Base-by-base conservation (phyloP, 208 protist species). In the Leishmania aethiopica region DNA sequence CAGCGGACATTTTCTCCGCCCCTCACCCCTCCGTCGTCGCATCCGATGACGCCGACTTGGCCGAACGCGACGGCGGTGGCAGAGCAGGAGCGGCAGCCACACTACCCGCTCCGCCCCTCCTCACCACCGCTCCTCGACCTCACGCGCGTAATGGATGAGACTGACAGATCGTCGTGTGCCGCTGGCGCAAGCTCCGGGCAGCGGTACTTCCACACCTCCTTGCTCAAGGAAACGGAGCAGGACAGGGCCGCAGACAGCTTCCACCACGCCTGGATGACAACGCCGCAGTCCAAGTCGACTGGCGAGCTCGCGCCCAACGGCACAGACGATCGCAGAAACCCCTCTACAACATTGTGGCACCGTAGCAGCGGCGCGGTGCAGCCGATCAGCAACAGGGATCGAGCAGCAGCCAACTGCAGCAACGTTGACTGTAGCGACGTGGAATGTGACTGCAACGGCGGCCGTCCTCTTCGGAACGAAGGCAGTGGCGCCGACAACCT, bases 21-120 rank as follows among this genome's bases (percentile, higher is more conserved):
- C n/a, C 64, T 35, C 32, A 62, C 28, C 25, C 57, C 57, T 62
- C 57, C 28, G 57, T 62, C 57, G 15, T 15, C 57, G 6, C 57
- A 5, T 62, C 57, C 57, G 57, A 62, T 42, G 64, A 45, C 35
- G 64, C 35, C 64, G 47, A 59, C 59, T 59, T 53, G 17, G 42
- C 17, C 37, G 15, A 32, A 19, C 69, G 13, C 8, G 37, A 82
- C 42, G 40, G 25, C 19, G 6, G 42, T 32, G 19, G 69, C 79
- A 76, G 79, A 77, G 57, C 57, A 60, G 19, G 42, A 72, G 66
- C 51, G 73, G 47, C 71, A 77, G 78, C 69, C 22, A 45, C 70
- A 28, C 59, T 17, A 53, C 35, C 45, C 64, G 32, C n/a, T 40
- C 28, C 70, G 1, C 19, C 42, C 70, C 19, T 32, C 47, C 25